These are phyloP conservation scores for Stenogyne calaminthoides DNA, from an alignment of 305 asterid species.

Conservation along the genomic window DNA sequence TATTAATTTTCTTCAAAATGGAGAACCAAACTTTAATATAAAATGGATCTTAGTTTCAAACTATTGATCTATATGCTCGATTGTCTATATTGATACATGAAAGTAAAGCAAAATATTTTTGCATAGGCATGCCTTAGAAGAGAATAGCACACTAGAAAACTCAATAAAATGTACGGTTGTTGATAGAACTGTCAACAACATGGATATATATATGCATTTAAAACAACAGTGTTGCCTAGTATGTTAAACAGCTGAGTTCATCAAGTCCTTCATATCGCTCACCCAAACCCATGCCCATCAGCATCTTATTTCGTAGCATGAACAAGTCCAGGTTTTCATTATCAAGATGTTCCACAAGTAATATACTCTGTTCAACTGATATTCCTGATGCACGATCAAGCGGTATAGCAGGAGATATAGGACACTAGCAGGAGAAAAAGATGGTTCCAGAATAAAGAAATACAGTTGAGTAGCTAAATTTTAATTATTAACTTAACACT, in stretches of 20 bases:
- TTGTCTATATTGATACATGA: background rate
- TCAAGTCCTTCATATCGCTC: background rate
- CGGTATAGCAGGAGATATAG: background rate
- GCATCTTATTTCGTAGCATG: background rate
- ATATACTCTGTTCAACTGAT: background rate
- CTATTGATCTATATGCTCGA: background rate
- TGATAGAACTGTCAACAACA: background rate
- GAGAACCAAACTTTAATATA: background rate
- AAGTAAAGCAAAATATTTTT: background rate
- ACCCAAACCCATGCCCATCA: background rate
- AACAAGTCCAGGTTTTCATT: background rate
- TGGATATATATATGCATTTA: background rate
- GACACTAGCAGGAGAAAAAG: background rate
- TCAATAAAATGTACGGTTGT: background rate
- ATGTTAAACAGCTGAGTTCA: background rate
- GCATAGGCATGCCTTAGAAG: background rate
- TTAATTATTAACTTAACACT: background rate
- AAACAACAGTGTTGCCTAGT: background rate
- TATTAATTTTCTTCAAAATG: slow-evolving; percentile 12
- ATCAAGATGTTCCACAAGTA: background rate
- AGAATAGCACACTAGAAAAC: background rate
- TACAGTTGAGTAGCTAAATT: slow-evolving; percentile 7
- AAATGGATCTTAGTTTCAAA: background rate
- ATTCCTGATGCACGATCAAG: background rate
- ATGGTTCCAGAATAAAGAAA: background rate